phyloP scores from a whole-genome alignment of 1,284 basidiomycete genomes.

The Amylostereum areolatum region DNA sequence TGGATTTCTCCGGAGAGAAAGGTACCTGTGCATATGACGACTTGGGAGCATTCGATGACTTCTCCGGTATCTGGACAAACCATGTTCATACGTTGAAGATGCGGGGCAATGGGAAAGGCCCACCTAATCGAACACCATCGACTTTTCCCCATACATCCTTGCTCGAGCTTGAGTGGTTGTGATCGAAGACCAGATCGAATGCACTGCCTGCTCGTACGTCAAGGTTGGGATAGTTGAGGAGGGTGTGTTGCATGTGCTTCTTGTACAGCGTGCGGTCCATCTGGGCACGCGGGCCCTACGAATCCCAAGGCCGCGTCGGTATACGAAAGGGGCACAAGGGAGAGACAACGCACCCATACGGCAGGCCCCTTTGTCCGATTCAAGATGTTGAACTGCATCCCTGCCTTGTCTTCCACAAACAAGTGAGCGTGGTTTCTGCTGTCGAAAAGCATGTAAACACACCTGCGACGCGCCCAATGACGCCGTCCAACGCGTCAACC shows the following conservation, averaged over 20 bases:
- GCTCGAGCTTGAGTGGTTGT: constrained; percentile 22
- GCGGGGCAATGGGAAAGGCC: constrained; percentile 9
- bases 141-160: constrained; percentile 42
- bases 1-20: constrained; percentile 89
- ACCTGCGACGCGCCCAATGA: constrained; percentile 76
- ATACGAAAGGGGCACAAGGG: neutral
- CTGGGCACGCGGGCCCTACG: constrained; percentile 82
- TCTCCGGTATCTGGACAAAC: constrained; percentile 64
- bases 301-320: neutral
- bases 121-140: constrained; percentile 66
- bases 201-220: constrained; percentile 71
- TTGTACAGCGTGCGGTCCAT: constrained; percentile 84
- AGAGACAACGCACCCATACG: constrained; percentile 60
- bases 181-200: constrained; percentile 71
- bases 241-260: constrained; percentile 66
- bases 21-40: constrained; percentile 87
- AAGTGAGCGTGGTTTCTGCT: neutral
- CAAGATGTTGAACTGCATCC: constrained; percentile 82
- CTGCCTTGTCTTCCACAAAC: constrained; percentile 62
- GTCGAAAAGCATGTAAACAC: constrained; percentile 14
- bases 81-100: neutral
- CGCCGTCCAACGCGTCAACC: constrained; percentile 81
- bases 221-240: constrained; percentile 64
- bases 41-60: constrained; percentile 67
- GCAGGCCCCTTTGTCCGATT: constrained; percentile 85